Conservation (phyloP, 257 asterid genomes). For the Solanum neorickii region DNA sequence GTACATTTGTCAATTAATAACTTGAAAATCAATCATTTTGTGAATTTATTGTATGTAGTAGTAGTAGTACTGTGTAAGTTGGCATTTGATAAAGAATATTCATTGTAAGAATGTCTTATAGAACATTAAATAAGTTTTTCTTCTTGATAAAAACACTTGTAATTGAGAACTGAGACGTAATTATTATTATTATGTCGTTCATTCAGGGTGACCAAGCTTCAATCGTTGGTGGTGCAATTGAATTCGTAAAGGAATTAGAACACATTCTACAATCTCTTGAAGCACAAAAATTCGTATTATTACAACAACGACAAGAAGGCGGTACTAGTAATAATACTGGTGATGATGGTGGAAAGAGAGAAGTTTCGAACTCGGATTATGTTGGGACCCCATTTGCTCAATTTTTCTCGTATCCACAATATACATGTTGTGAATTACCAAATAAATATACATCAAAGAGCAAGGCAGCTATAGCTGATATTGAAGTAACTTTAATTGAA, state of each 20-base stretch:
- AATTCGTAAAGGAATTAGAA: constrained; percentile 89
- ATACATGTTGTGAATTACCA: constrained; percentile 41
- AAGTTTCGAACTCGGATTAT: not conserved
- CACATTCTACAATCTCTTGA: constrained; percentile 81
- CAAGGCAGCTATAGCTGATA: constrained; percentile 64
- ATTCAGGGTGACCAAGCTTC: constrained; percentile 97
- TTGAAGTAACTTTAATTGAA: constrained; percentile 83
- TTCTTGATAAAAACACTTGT: not conserved
- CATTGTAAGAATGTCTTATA: not conserved
- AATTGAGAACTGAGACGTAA: not conserved
- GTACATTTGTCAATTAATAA: not conserved
- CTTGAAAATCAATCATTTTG: not conserved
- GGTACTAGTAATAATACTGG: not conserved
- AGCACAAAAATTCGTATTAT: constrained; percentile 38
- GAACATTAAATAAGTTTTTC: not conserved
- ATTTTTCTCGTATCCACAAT: constrained; percentile 71
- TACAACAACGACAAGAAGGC: not conserved
- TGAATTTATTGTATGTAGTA: not conserved
- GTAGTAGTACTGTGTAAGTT: not conserved
- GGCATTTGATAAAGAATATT: not conserved
- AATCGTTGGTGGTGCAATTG: constrained; percentile 91
- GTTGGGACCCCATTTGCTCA: constrained; percentile 47
- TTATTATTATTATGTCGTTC: not conserved
- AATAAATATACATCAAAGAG: constrained; percentile 55
- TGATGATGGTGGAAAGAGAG: not conserved